A percentile compares a stretch with the other conserved stretches of the same genome.
These are phyloP conservation scores for Clavispora phyllophila DNA, from an alignment of 805 yeast species.

Conservation along the genomic window DNA sequence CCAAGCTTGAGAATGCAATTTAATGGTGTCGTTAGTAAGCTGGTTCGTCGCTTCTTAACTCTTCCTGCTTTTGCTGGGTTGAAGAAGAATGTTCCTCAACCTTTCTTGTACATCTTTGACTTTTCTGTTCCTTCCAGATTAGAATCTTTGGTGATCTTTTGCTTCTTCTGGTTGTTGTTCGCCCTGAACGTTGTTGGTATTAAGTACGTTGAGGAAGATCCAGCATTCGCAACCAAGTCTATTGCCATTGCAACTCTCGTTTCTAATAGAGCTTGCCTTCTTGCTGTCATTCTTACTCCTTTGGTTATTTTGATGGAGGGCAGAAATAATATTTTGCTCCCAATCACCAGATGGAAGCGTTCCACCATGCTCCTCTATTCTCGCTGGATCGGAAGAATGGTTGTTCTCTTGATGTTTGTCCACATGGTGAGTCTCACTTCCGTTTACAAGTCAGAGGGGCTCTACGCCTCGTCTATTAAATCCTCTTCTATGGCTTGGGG, in stretches of 20 bases:
- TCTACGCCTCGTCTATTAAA: conserved; percentile 3
- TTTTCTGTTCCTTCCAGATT: conserved; percentile 26
- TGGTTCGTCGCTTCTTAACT: conserved; percentile 21
- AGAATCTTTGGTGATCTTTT: conserved; percentile 19
- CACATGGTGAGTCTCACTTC: conserved; percentile 11
- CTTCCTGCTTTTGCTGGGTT: conserved; percentile 24
- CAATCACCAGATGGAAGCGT: conserved; percentile 16
- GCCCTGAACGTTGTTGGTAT: conserved; percentile 8
- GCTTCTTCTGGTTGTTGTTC: conserved; percentile 16
- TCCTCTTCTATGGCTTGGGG: conserved; percentile 11
- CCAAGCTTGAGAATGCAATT: conserved; percentile 30
- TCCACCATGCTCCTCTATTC: conserved; percentile 13
- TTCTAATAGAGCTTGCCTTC: conserved; percentile 13
- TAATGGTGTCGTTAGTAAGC: conserved; percentile 24
- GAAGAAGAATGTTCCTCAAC: conserved; percentile 6
- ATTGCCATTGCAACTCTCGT: conserved; percentile 2
- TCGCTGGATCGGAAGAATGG: conserved; percentile 15
- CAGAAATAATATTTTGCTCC: conserved; percentile 15
- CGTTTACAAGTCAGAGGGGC: conserved; percentile 1
- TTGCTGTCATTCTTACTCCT: conserved; percentile 14
- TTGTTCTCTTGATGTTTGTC: conserved; percentile 12
- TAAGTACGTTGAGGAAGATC: conserved; percentile 5
- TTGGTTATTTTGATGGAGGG: conserved; percentile 15
- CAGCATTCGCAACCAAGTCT: conserved; percentile 6
- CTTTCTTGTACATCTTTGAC: conserved; percentile 13